Evolutionary conservation across 441 rosid species (phyloP).

Genomic region (Erysimum pusillum): DNA sequence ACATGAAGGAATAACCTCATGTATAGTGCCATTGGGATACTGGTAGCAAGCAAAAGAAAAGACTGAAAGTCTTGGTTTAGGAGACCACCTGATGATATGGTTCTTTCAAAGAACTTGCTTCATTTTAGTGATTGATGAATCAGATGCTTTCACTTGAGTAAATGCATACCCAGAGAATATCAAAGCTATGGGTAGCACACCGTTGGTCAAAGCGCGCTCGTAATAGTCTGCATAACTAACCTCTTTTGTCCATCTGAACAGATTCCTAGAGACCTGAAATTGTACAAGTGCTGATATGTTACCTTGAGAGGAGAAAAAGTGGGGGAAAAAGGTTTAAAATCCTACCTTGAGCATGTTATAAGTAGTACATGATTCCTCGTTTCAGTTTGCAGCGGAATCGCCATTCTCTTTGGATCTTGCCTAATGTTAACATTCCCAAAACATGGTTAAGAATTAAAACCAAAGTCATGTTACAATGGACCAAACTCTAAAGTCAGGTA

Average conservation of each 20-base stretch:
- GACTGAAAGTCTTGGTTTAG: too few relatives aligned
- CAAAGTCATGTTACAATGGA: conserved; percentile 16
- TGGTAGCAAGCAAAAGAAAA: too few relatives aligned
- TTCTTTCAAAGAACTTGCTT: too few relatives aligned
- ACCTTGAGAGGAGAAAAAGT: conserved; percentile 6
- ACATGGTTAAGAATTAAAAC: conserved; percentile 3
- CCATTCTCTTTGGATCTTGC: conserved; percentile 87
- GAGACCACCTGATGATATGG: too few relatives aligned
- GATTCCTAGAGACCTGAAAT: conserved; percentile 83
- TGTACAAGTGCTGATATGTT: conserved; percentile 19
- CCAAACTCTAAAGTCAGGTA: conserved; percentile 24
- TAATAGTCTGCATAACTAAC: conserved; percentile 90
- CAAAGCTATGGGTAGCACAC: too few relatives aligned
- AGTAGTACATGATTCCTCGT: conserved; percentile 94
- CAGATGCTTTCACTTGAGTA: too few relatives aligned
- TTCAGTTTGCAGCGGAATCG: conserved; percentile 66
- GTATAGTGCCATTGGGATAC: too few relatives aligned
- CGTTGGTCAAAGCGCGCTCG: conserved; percentile 91
- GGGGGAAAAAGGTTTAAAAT: background rate
- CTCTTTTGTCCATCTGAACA: conserved; percentile 94
- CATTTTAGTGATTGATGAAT: too few relatives aligned
- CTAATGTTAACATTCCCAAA: conserved; percentile 47
- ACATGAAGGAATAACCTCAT: too few relatives aligned
- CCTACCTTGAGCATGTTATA: conserved; percentile 93
- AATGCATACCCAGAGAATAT: too few relatives aligned